Evolutionary conservation across 2,329 filamentous ascomycete species (phyloP), one percentile per base, ranked within the genome.

Genomic region (Pseudogymnoascus sp.): DNA sequence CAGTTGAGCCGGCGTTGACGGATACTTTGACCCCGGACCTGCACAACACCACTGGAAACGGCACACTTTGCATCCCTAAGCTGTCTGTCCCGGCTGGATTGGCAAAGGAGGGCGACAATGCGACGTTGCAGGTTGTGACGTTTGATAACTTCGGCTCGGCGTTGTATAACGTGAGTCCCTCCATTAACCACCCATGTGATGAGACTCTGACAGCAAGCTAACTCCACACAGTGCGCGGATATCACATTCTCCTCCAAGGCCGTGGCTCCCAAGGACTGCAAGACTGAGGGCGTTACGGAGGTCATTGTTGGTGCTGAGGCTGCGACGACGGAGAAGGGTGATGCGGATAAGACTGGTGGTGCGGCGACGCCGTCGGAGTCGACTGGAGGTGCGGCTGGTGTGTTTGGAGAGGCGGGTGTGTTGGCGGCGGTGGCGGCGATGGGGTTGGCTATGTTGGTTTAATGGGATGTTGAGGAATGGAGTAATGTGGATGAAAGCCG

Each of bases 51-150:
- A 84, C 74, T 72, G 88, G 69, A 73, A 75, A 81, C 16, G 86
- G 88, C 54, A 78, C 79, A 54, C 84, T 91, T 68, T 92, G 88
- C 73, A 67, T 91, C 11, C 81, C 84, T 7, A 73, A 78, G 64
- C 74, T 91, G 12, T 70, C 74, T 30, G 72, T 88, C 3, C 84
- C 84, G 5, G 67, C 70, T 16, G 75, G 75, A 5, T 65, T 83
- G 22, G 77, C 77, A 57, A 71, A 70, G 22, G 83, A 88, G 37
- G 88, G 88, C 41, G 79, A 81, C 65, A 77, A 81, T 57, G 88
- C 81, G 12, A 87, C 83, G 32, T 75, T 91, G 61, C 88, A 91
- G 74, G 83, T 91, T 59, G 79, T 90, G 35, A 86, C 84, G 3
- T 77, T 84, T 54, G 84, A 83, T 28, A 77, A 81, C 20, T 76